These are phyloP conservation scores for Penicillium paradoxum DNA, from an alignment of 495 filamentous ascomycete genomes.

Conservation along the genomic window DNA sequence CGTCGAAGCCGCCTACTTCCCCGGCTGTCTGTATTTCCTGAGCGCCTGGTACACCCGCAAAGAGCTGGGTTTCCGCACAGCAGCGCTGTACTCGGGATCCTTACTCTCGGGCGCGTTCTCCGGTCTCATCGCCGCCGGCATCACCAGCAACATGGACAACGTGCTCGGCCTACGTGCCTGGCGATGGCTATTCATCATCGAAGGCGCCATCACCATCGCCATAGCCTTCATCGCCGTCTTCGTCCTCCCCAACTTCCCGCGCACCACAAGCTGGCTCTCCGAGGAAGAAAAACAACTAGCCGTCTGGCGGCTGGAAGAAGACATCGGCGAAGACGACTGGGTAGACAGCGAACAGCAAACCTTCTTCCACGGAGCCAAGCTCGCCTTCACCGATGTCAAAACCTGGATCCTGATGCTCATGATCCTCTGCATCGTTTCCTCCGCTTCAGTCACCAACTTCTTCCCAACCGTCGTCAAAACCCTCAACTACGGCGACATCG, in stretches of 20 bases:
- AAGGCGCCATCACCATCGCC: slow-evolving; percentile 56
- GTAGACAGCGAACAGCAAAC: slow-evolving; percentile 56
- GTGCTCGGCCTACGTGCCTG: slow-evolving; percentile 47
- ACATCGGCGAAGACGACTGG: slow-evolving; percentile 78
- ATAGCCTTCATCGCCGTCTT: slow-evolving; percentile 52
- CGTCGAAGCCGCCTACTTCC: slow-evolving; percentile 50
- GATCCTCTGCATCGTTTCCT: slow-evolving; percentile 66
- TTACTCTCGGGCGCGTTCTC: slow-evolving; percentile 61
- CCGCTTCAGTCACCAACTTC: slow-evolving; percentile 79
- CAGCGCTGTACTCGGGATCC: slow-evolving; percentile 47
- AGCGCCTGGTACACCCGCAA: slow-evolving; percentile 49
- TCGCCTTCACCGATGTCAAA: slow-evolving; percentile 69
- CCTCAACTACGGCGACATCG: slow-evolving; percentile 60
- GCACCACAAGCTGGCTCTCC: slow-evolving; percentile 67
- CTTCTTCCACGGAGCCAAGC: slow-evolving; percentile 60
- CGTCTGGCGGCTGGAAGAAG: slow-evolving; percentile 66
- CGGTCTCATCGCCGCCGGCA: slow-evolving; percentile 53
- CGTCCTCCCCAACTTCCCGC: slow-evolving; percentile 73
- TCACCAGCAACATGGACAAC: slow-evolving; percentile 40
- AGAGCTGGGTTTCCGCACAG: slow-evolving; percentile 46
- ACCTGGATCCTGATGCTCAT: slow-evolving; percentile 62
- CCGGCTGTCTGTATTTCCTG: slow-evolving; percentile 46
- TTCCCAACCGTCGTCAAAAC: slow-evolving; percentile 81
- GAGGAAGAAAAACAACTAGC: slow-evolving; percentile 65
- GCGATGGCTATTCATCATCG: slow-evolving; percentile 57